Evolutionary conservation across 2,329 filamentous ascomycete genomes (phyloP).

Genomic region (Fusarium caatingaense): DNA sequence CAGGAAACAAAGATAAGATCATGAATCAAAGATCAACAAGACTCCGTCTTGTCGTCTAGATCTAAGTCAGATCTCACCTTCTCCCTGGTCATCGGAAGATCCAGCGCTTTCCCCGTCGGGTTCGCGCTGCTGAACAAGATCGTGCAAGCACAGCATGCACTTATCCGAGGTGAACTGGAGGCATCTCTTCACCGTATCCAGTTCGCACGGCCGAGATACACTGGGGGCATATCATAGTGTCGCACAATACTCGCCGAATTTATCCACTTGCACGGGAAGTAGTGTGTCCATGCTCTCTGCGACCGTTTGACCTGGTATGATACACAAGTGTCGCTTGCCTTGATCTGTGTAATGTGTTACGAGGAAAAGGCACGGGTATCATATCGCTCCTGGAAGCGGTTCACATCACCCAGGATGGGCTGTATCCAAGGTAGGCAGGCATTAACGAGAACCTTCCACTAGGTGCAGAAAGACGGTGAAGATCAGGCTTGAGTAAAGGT

Average conservation of each 20-base stretch:
- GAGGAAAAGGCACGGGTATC: conserved; percentile 35
- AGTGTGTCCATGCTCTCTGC: conserved; percentile 7
- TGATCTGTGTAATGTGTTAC: conserved; percentile 41
- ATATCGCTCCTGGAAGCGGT: conserved; percentile 35
- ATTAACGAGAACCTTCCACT: conserved; percentile 41
- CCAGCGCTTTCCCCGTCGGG: conserved; percentile 25
- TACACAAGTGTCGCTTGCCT: conserved; percentile 41
- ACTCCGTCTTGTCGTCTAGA: conserved; percentile 4
- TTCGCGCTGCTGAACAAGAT: conserved; percentile 23
- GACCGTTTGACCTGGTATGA: conserved; percentile 22
- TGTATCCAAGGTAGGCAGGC: conserved; percentile 46
- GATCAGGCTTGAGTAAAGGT: background rate
- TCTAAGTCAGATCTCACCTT: conserved; percentile 22
- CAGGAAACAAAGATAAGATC: background rate
- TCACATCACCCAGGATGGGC: conserved; percentile 5
- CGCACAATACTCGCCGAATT: conserved; percentile 17
- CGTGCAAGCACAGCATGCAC: conserved; percentile 25
- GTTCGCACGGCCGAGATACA: background rate
- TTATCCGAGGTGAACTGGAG: conserved; percentile 19
- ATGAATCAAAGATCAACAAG: conserved; percentile 12
- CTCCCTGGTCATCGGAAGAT: conserved; percentile 33
- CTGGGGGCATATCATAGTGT: conserved; percentile 16
- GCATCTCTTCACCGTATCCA: conserved; percentile 35
- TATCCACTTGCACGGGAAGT: conserved; percentile 22
- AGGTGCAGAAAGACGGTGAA: conserved; percentile 10